Conservation (phyloP, 2,329 filamentous ascomycete species). For the Seiridium unicorne region DNA sequence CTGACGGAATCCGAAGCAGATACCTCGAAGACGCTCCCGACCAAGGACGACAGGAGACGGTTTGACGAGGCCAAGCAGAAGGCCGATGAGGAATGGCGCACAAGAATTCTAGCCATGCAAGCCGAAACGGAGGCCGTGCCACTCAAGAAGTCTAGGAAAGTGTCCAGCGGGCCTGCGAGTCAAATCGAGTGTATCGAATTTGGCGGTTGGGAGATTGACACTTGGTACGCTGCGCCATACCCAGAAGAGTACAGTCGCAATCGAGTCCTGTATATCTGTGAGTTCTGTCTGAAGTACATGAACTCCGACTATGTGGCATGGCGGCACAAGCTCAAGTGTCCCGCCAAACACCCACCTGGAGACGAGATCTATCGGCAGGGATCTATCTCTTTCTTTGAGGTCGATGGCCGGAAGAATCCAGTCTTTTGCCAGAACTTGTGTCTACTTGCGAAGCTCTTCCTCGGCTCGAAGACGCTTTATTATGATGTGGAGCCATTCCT, state of each 20-base stretch:
- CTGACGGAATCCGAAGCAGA: conserved; percentile 86
- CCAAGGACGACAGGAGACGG: conserved; percentile 73
- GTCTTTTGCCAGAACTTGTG: conserved; percentile 99
- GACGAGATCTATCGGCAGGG: conserved; percentile 96
- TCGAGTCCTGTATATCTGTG: conserved; percentile 95
- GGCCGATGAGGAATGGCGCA: conserved; percentile 89
- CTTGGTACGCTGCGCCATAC: conserved; percentile 97
- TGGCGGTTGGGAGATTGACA: conserved; percentile 96
- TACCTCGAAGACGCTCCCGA: conserved; percentile 83
- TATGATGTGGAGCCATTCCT: conserved; percentile 97
- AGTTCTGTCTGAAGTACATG: conserved; percentile 99
- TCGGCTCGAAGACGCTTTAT: conserved; percentile 98
- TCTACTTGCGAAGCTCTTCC: conserved; percentile 89
- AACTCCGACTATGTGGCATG: conserved; percentile 98
- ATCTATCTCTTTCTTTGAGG: conserved; percentile 93
- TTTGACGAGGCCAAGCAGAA: conserved; percentile 90
- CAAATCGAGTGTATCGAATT: conserved; percentile 99
- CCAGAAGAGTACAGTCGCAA: conserved; percentile 98
- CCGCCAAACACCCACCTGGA: conserved; percentile 92
- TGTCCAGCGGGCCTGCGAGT: conserved; percentile 81
- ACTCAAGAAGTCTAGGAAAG: conserved; percentile 67
- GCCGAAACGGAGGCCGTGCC: conserved; percentile 58
- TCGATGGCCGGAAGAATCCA: conserved; percentile 93
- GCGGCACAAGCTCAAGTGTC: conserved; percentile 96
- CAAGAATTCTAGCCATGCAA: conserved; percentile 58